Evolutionary conservation across 2,329 filamentous ascomycete species (phyloP).

Genomic region (Pseudocercospora fuligena): DNA sequence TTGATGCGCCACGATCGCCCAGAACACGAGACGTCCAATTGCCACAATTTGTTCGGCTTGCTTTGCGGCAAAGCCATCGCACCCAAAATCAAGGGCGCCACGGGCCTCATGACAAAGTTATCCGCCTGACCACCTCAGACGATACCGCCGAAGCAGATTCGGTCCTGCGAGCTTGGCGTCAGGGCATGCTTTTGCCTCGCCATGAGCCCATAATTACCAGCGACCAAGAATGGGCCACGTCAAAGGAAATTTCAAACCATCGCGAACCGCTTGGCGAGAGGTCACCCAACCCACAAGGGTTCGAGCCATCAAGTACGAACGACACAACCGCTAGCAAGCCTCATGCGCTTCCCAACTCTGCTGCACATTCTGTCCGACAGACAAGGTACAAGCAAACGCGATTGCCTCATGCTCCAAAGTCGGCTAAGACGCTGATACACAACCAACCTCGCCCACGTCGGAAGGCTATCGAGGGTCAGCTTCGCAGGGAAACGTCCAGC

Average conservation of each 20-base stretch:
- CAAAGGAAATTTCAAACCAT: neutral
- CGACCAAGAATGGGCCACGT: neutral
- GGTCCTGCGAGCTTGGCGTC: conserved; percentile 57
- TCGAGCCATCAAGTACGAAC: neutral
- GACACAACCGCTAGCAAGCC: neutral
- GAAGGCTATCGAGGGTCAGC: neutral
- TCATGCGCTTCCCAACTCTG: neutral
- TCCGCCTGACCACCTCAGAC: conserved; percentile 55
- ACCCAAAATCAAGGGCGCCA: conserved; percentile 56
- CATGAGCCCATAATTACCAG: neutral
- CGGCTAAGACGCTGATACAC: neutral
- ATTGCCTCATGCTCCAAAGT: neutral
- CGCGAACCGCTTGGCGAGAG: neutral
- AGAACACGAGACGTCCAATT: conserved; percentile 38
- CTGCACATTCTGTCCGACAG: neutral
- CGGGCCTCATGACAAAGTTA: conserved; percentile 57
- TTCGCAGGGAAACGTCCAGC: neutral
- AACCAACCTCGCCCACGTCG: neutral
- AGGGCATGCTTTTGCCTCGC: conserved; percentile 42
- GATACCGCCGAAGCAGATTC: conserved; percentile 62
- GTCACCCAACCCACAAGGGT: neutral
- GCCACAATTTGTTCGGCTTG: conserved; percentile 61
- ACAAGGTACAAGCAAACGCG: neutral
- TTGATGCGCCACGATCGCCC: conserved; percentile 51
- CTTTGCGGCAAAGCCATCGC: conserved; percentile 57